phyloP scores from a whole-genome alignment of 2,329 filamentous ascomycete species.

The Microascus cirrosus region DNA sequence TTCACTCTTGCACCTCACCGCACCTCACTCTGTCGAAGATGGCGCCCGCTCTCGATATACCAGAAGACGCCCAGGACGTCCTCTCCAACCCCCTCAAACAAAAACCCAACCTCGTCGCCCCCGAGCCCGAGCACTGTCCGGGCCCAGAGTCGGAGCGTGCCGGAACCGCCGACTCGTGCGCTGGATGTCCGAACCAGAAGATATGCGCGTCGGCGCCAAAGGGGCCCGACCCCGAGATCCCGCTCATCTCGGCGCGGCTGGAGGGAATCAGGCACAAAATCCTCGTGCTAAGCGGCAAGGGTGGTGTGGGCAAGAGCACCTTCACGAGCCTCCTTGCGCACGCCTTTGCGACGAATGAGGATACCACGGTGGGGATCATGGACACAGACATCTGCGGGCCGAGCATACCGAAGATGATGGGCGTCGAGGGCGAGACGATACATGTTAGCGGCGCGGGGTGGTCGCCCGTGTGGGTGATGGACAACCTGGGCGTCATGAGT shows the following conservation, averaged over 20 bases:
- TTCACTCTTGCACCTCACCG: background rate
- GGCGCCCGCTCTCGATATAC: slow-evolving; percentile 64
- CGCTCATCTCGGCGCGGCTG: slow-evolving; percentile 75
- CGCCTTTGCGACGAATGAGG: slow-evolving; percentile 73
- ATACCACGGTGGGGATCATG: slow-evolving; percentile 82
- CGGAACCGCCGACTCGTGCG: slow-evolving; percentile 70
- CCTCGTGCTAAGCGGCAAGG: slow-evolving; percentile 85
- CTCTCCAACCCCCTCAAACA: slow-evolving; percentile 65
- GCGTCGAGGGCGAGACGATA: slow-evolving; percentile 85
- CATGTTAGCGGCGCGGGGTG: slow-evolving; percentile 82
- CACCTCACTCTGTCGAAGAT: slow-evolving; percentile 32
- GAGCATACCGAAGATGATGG: slow-evolving; percentile 98
- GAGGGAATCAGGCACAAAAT: slow-evolving; percentile 82
- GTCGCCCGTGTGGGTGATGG: slow-evolving; percentile 91
- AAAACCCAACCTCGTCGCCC: slow-evolving; percentile 78
- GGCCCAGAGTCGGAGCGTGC: slow-evolving; percentile 71
- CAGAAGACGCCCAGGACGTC: slow-evolving; percentile 52
- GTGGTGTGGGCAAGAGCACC: slow-evolving; percentile 92
- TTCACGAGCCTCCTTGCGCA: slow-evolving; percentile 83
- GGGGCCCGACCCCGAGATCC: slow-evolving; percentile 89
- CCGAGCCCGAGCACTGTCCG: slow-evolving; percentile 93
- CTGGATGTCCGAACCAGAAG: slow-evolving; percentile 87
- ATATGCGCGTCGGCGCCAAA: slow-evolving; percentile 94
- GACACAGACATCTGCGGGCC: slow-evolving; percentile 97
- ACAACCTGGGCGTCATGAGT: slow-evolving; percentile 92